phyloP scores from a whole-genome alignment of 2,329 filamentous ascomycete genomes.

The Amauroascus verrucosus region DNA sequence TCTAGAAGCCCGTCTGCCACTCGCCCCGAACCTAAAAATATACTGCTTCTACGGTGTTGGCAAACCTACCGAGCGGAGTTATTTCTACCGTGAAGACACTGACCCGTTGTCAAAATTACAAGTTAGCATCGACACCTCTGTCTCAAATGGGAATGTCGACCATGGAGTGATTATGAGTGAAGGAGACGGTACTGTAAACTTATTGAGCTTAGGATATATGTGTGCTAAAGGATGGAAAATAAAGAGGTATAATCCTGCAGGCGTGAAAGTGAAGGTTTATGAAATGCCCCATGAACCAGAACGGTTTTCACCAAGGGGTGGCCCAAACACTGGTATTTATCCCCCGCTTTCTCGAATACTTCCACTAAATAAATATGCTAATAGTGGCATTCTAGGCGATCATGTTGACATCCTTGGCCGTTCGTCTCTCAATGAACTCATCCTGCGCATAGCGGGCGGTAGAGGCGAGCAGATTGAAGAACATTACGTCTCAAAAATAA shows the following conservation, averaged over 20 bases:
- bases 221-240: conserved; percentile 91
- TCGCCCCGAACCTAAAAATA: conserved; percentile 82
- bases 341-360: background rate
- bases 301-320: conserved; percentile 70
- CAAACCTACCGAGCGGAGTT: conserved; percentile 84
- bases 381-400: conserved; percentile 52
- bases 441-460: conserved; percentile 76
- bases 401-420: conserved; percentile 94
- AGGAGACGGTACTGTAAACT: conserved; percentile 87
- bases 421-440: conserved; percentile 79
- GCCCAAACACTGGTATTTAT: conserved; percentile 50
- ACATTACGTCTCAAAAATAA: conserved; percentile 69
- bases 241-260: conserved; percentile 84
- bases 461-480: conserved; percentile 69
- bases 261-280: conserved; percentile 67
- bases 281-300: conserved; percentile 98
- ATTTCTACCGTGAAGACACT: conserved; percentile 72
- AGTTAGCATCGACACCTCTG: conserved; percentile 45
- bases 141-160: conserved; percentile 47
- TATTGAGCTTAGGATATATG: conserved; percentile 93
- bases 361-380: background rate
- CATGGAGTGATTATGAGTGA: conserved; percentile 93
- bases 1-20: conserved; percentile 76
- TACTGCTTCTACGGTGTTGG: conserved; percentile 96
- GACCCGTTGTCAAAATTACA: conserved; percentile 50